Evolutionary conservation across 345 rosid species (phyloP).

Genomic region (Rhodamnia rubescens): DNA sequence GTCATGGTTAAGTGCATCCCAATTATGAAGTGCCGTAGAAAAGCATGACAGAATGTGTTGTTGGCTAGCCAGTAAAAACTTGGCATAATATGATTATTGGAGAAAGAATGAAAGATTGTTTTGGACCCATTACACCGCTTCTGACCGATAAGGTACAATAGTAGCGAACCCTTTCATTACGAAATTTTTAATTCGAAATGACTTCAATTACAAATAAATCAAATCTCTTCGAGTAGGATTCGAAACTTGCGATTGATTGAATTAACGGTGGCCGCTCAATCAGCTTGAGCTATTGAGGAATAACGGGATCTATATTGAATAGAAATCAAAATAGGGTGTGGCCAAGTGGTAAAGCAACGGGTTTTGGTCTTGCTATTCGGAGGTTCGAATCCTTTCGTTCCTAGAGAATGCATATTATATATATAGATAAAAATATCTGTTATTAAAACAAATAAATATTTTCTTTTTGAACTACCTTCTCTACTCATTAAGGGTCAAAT

Average conservation of each 20-base stretch:
- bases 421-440: neutral
- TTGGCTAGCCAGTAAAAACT: neutral
- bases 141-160: neutral
- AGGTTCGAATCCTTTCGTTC: neutral
- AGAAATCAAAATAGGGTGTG: neutral
- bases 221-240: no score
- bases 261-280: no score
- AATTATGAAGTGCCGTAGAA: neutral
- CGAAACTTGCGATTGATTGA: no score
- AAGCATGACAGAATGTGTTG: neutral
- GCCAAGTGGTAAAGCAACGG: neutral
- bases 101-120: neutral
- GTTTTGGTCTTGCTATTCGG: neutral
- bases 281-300: no score
- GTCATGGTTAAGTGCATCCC: neutral
- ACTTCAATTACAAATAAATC: no score
- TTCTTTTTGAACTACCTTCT: neutral
- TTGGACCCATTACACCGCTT: neutral
- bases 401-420: rapidly evolving
- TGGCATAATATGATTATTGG: neutral
- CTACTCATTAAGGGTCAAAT: neutral
- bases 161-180: no score
- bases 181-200: no score
- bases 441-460: neutral
- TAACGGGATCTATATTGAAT: neutral